A percentile compares a stretch with the other conserved stretches of the same genome.
Evolutionary conservation across 1,284 basidiomycete genomes (phyloP).

Genomic region (Irpex rosettiformis): DNA sequence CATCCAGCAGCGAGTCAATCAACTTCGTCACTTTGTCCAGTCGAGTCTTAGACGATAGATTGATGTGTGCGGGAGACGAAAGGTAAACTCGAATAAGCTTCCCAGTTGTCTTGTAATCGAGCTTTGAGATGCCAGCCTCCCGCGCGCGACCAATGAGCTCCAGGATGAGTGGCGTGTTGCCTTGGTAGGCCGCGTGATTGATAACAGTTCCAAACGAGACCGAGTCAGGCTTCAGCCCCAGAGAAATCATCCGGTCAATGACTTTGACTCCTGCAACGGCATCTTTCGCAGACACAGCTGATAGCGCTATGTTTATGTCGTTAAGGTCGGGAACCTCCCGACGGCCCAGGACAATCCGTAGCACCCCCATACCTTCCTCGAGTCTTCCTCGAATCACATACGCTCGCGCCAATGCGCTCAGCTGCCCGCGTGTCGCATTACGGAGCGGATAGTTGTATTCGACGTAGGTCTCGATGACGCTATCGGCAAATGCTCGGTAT

Average conservation of each 20-base stretch:
- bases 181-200: slow-evolving; percentile 46
- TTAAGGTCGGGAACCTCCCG: slow-evolving; percentile 53
- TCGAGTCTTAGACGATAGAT: slow-evolving; percentile 22
- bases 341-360: slow-evolving; percentile 44
- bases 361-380: slow-evolving; percentile 41
- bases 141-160: slow-evolving; percentile 39
- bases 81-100: slow-evolving; percentile 46
- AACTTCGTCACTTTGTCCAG: slow-evolving; percentile 41
- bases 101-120: slow-evolving; percentile 47
- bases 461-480: slow-evolving; percentile 43
- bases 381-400: slow-evolving; percentile 55
- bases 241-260: slow-evolving; percentile 44
- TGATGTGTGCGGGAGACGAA: slow-evolving; percentile 16
- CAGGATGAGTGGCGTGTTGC: slow-evolving; percentile 42
- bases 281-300: slow-evolving; percentile 46
- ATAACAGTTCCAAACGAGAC: slow-evolving; percentile 59
- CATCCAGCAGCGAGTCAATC: slow-evolving; percentile 35
- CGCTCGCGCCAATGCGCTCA: slow-evolving; percentile 61
- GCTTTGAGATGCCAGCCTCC: slow-evolving; percentile 27
- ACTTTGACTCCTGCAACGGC: slow-evolving; percentile 43
- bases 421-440: slow-evolving; percentile 42
- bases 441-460: slow-evolving; percentile 41
- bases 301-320: slow-evolving; percentile 62
- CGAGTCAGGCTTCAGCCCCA: slow-evolving; percentile 46
- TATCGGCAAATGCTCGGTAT: slow-evolving; percentile 38